Base-by-base conservation (phyloP, 1,284 basidiomycete genomes). In the Pseudozyma tsukubaensis region DNA sequence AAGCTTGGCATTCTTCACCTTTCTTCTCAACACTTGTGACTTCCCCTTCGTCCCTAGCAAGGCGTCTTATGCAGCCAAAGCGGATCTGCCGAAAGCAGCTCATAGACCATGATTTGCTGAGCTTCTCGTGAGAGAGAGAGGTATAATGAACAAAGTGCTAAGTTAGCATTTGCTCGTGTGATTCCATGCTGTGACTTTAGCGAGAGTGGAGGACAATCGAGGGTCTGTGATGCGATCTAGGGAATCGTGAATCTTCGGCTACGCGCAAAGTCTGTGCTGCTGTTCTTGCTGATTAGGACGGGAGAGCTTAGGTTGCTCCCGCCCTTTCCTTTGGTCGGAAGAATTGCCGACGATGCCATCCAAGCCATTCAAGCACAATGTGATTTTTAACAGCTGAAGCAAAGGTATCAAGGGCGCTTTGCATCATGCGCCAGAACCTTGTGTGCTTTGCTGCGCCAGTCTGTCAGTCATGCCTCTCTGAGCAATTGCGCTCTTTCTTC, bases 201-300 rank as follows among this genome's bases (percentile, higher is more conserved):
- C 43, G 52, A 36, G 45, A 35, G 52, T 54, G 52, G 52, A 54
- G 52, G 50, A 37, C 24, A 29, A 29, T 29, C 24, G 24, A 19
- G 49, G 43, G 51, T 43, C 44, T 21, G 24, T 21, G 24, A 29
- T 29, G 24, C 24, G 24, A 29, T 29, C 24, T 6, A 29, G 24
- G 24, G 24, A 29, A 29, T 29, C 24, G 24, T 29, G 3, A 29
- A 29, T 29, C 24, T 29, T 29, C 6, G 24, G 24, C 24, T 29
- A 29, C 24, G 24, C 24, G 24, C 24, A 29, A 29, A 29, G 24
- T 29, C 24, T 29, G 24, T 29, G n/a, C n/a, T 52, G 24, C 50
- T 32, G 1, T 11, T 12, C 16, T 11, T 8, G 43, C 13, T 34
- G 24, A 3, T 40, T 21, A 16, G 34, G 32, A n/a, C 52, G 42